A percentile compares a stretch with the other conserved stretches of the same genome.
These are phyloP conservation scores for Gloeophyllum trabeum DNA, from an alignment of 768 basidiomycete genomes.

Conservation along the genomic window DNA sequence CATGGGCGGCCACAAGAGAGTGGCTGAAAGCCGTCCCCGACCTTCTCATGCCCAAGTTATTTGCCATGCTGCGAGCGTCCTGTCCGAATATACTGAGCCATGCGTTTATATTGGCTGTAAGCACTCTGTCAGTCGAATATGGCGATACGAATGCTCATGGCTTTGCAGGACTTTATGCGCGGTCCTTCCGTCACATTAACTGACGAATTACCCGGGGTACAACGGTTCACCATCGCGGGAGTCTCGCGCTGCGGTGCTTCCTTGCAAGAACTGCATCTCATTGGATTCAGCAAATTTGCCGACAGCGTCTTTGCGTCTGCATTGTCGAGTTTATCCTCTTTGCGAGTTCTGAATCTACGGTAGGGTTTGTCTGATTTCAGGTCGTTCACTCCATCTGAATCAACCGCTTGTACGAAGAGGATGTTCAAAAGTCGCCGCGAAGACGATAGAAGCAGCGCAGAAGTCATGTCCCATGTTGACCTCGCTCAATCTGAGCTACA, in stretches of 20 bases:
- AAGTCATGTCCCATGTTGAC: conserved; percentile 30
- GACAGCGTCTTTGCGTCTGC: conserved; percentile 41
- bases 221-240: conserved; percentile 34
- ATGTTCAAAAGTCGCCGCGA: conserved; percentile 42
- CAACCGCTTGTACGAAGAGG: conserved; percentile 27
- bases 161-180: conserved; percentile 42
- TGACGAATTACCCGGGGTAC: conserved; percentile 40
- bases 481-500: conserved; percentile 49
- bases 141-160: not conserved
- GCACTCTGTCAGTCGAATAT: conserved; percentile 6
- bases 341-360: conserved; percentile 45
- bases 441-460: conserved; percentile 33
- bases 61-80: conserved; percentile 33
- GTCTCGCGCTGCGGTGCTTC: conserved; percentile 24
- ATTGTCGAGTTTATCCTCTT: conserved; percentile 28
- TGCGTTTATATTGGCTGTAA: conserved; percentile 44
- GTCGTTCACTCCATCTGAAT: not conserved
- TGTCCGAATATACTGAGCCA: conserved; percentile 43
- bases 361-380: conserved; percentile 15
- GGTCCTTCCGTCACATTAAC: conserved; percentile 37
- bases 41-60: conserved; percentile 33
- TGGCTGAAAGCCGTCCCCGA: conserved; percentile 43
- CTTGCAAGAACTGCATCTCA: conserved; percentile 38
- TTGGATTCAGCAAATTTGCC: conserved; percentile 36
- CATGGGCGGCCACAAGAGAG: conserved; percentile 28